Evolutionary conservation across 73 alveolate genomes (phyloP).

Genomic region (Paramecium bursaria): DNA sequence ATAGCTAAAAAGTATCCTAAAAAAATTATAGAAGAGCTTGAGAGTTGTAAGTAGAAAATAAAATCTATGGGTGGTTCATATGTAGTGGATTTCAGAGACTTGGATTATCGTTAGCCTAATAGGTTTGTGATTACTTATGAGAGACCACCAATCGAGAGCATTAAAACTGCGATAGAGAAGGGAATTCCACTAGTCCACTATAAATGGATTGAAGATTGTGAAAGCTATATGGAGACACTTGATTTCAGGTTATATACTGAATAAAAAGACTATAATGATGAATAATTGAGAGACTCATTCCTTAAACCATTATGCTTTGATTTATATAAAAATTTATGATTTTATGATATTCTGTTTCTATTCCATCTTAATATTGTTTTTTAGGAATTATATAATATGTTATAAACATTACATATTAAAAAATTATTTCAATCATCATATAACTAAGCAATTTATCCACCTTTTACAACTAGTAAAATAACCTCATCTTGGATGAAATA

Average conservation of each 20-base stretch:
- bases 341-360: no score
- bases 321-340: no score
- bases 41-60: slow-evolving; percentile 8
- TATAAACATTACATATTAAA: no score
- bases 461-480: no score
- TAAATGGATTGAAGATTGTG: slow-evolving; percentile 60
- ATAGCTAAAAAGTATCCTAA: slow-evolving; percentile 11
- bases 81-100: slow-evolving; percentile 4
- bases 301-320: no score
- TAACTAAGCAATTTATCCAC: no score
- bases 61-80: background rate
- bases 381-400: no score
- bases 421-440: no score
- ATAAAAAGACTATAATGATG: no score
- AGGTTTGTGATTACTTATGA: slow-evolving; percentile 15
- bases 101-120: background rate
- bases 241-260: slow-evolving; percentile 21
- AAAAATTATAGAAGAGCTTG: background rate
- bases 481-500: no score
- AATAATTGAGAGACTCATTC: no score
- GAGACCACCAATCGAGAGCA: slow-evolving; percentile 21
- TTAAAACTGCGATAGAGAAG: background rate
- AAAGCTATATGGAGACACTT: background rate
- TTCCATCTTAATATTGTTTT: no score
- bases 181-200: slow-evolving; percentile 15